Evolutionary conservation across 2,329 filamentous ascomycete genomes (phyloP), one percentile per base, ranked within the genome.

Genomic region (Trichoderma citrinoviride): DNA sequence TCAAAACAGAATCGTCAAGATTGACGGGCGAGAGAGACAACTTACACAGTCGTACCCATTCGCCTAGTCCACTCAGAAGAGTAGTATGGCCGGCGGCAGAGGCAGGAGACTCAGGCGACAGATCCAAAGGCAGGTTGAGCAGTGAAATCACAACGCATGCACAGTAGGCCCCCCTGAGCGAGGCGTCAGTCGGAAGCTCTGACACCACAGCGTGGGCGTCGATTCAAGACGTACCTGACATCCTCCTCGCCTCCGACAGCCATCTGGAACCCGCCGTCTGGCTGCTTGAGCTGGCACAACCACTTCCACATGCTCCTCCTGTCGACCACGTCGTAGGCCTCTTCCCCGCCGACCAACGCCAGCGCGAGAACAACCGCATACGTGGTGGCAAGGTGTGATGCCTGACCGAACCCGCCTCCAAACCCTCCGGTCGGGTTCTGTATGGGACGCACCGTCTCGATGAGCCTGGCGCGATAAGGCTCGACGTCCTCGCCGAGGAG

Each of bases 371-470:
- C 79, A 46, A 89, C 85, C 54, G 93, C 93, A 82, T 98, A 99
- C 0, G 91, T 92, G 53, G 91, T 90, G 65, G 95, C 95, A 70
- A 95, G 85, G 77, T 99, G 95, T 61, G 92, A 93, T 69, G 86
- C 83, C 75, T 98, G 95, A 29, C 94, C 93, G 76, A 93, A 90
- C n/a, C 95, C 93, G 68, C 94, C 95, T 60, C 93, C 95, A 75
- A 97, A 97, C 2, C 95, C 95, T 57, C 95, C 95, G 17, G 82
- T 83, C 23, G 82, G 76, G 76, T 97, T 96, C 78, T 98, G 95
- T 78, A 94, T 88, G 50, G 91, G 87, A 54, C 83, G 83, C 57
- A 95, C 88, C 7, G 93, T 97, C 66, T 87, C 85, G 57, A 91
- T 80, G 65, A 94, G 86, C 78, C 85, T 83, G 68, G 90, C 80